Conservation (phyloP, 768 basidiomycete genomes). For the Rhodotorula taiwanensis region DNA sequence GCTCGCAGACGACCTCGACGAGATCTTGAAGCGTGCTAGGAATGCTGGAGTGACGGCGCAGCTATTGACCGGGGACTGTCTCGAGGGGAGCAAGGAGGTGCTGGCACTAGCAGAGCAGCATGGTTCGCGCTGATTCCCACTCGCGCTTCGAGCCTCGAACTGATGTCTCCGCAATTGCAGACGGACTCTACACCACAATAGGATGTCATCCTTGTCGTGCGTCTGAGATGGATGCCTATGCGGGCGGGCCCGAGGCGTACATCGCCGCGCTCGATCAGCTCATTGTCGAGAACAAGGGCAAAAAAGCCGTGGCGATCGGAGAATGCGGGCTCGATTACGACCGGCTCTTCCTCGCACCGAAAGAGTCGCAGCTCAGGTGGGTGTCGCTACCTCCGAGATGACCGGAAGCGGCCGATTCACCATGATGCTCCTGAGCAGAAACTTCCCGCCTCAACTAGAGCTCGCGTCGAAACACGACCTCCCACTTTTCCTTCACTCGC, state of each 20-base stretch:
- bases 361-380: conserved; percentile 51
- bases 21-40: conserved; percentile 55
- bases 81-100: conserved; percentile 59
- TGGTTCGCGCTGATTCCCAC: conserved; percentile 44
- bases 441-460: conserved; percentile 59
- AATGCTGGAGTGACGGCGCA: conserved; percentile 61
- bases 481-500: conserved; percentile 73
- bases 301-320: conserved; percentile 57
- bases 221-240: conserved; percentile 57
- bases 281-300: conserved; percentile 13
- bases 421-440: conserved; percentile 43
- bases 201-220: conserved; percentile 76
- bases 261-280: conserved; percentile 56
- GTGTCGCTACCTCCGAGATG: no score
- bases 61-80: conserved; percentile 69
- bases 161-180: neutral
- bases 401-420: no score
- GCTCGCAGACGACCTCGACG: conserved; percentile 56
- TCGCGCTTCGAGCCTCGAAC: neutral
- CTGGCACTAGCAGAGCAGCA: conserved; percentile 57
- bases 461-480: conserved; percentile 65
- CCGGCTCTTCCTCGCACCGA: conserved; percentile 58
- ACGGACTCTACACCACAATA: conserved; percentile 64
- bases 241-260: conserved; percentile 58
- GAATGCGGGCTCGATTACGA: conserved; percentile 82